Evolutionary conservation across 2,329 filamentous ascomycete species (phyloP).

Genomic region (Myriosclerotinia curreyana): DNA sequence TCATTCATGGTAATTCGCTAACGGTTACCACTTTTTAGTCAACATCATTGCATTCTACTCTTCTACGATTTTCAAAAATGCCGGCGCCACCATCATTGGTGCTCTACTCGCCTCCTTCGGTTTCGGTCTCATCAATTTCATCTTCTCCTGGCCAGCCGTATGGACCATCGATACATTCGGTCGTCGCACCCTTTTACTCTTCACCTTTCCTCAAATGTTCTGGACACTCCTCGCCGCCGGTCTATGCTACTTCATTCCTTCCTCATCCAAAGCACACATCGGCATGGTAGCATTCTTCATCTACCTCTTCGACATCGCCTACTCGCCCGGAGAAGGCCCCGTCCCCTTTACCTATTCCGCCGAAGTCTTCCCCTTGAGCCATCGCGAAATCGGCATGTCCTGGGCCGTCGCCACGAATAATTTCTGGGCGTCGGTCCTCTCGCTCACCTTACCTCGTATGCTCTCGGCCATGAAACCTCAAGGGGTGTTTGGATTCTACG

Average conservation of each 20-base stretch:
- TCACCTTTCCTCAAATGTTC: constrained; percentile 66
- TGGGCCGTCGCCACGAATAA: constrained; percentile 61
- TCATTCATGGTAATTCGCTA: not conserved
- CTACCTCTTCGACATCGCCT: constrained; percentile 64
- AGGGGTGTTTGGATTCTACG: constrained; percentile 53
- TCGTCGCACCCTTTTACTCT: constrained; percentile 58
- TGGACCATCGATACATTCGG: constrained; percentile 64
- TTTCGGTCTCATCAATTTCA: constrained; percentile 62
- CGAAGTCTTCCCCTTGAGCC: constrained; percentile 62
- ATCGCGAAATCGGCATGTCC: constrained; percentile 62
- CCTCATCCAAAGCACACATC: constrained; percentile 44
- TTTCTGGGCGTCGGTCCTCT: constrained; percentile 59
- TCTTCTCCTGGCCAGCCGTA: constrained; percentile 57
- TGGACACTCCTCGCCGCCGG: constrained; percentile 65
- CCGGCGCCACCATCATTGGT: constrained; percentile 53
- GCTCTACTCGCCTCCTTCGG: constrained; percentile 63
- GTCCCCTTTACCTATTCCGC: constrained; percentile 62
- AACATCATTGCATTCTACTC: constrained; percentile 78
- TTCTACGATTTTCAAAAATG: constrained; percentile 57
- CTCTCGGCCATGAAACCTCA: constrained; percentile 26
- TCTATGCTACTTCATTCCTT: constrained; percentile 52
- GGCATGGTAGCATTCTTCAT: constrained; percentile 59
- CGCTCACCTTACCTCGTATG: constrained; percentile 47
- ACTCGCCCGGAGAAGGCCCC: constrained; percentile 61
- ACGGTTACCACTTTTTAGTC: constrained; percentile 24